Conservation (phyloP, 2,329 filamentous ascomycete species). For the Pseudogymnoascus sp. region DNA sequence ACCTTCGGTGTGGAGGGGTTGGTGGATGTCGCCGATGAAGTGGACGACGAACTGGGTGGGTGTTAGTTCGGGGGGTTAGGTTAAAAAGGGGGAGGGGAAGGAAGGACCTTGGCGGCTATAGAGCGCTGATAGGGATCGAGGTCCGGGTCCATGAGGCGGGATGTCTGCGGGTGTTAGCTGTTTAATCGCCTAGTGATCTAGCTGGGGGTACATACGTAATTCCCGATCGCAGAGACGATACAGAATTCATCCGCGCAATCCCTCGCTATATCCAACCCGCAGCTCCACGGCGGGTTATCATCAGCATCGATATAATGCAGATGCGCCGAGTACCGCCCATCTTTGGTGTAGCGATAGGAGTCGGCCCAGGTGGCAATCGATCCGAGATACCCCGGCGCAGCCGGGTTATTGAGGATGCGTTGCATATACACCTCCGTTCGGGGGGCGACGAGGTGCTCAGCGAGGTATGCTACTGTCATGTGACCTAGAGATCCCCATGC, state of each 20-base stretch:
- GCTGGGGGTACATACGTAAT: constrained; percentile 22
- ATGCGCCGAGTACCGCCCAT: constrained; percentile 51
- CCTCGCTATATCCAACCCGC: constrained; percentile 49
- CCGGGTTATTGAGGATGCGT: constrained; percentile 42
- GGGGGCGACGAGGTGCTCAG: constrained; percentile 50
- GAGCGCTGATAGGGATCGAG: constrained; percentile 40
- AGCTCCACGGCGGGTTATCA: constrained; percentile 50
- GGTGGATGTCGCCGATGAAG: constrained; percentile 52
- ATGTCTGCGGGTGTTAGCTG: constrained; percentile 41
- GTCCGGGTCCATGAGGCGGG: constrained; percentile 39
- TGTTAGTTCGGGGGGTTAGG: constrained; percentile 1
- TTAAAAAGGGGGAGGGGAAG: background rate
- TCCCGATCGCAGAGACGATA: constrained; percentile 40
- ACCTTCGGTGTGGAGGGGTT: constrained; percentile 59
- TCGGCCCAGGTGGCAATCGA: constrained; percentile 61
- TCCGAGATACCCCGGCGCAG: constrained; percentile 50
- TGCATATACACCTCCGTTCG: constrained; percentile 50
- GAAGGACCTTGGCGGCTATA: constrained; percentile 48
- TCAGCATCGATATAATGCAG: constrained; percentile 66
- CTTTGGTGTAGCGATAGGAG: constrained; percentile 52
- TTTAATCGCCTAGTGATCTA: background rate
- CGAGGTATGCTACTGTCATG: constrained; percentile 57
- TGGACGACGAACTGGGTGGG: constrained; percentile 48
- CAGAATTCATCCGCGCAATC: constrained; percentile 58
- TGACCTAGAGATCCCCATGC: constrained; percentile 46